Conservation (phyloP, 495 filamentous ascomycete genomes). For the Bathelium albidoporum region DNA sequence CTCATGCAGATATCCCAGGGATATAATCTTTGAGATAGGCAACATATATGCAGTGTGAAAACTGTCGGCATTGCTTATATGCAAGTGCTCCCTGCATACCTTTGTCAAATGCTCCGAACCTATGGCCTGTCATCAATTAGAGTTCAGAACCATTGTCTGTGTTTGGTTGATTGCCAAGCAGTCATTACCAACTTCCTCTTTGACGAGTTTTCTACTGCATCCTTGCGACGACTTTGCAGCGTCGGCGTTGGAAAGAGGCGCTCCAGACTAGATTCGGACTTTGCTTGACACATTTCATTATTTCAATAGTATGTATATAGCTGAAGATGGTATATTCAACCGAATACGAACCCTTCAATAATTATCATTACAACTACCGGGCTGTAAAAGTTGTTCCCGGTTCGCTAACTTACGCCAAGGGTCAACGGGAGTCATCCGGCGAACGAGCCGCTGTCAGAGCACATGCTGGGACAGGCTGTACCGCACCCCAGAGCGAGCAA, state of each 20-base stretch:
- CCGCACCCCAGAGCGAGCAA: no score
- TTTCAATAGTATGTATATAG: no score
- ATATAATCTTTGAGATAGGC: background rate
- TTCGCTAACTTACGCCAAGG: no score
- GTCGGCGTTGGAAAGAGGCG: background rate
- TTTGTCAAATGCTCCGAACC: background rate
- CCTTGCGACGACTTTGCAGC: background rate
- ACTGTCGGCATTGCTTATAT: background rate
- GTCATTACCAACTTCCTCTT: background rate
- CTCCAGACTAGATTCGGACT: background rate
- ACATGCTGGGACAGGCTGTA: no score
- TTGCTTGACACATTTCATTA: background rate
- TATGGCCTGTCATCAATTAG: background rate
- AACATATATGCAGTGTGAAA: background rate
- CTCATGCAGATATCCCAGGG: background rate
- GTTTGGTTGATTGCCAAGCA: background rate
- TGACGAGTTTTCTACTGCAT: background rate
- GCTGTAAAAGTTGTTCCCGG: no score
- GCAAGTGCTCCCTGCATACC: background rate
- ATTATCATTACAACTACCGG: no score
- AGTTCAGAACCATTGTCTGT: background rate
- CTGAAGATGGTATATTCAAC: no score
- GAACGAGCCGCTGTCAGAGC: no score
- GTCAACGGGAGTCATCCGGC: no score
- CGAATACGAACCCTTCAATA: no score